phyloP scores from a whole-genome alignment of 2,329 filamentous ascomycete species.

The Microdochium bolleyi region DNA sequence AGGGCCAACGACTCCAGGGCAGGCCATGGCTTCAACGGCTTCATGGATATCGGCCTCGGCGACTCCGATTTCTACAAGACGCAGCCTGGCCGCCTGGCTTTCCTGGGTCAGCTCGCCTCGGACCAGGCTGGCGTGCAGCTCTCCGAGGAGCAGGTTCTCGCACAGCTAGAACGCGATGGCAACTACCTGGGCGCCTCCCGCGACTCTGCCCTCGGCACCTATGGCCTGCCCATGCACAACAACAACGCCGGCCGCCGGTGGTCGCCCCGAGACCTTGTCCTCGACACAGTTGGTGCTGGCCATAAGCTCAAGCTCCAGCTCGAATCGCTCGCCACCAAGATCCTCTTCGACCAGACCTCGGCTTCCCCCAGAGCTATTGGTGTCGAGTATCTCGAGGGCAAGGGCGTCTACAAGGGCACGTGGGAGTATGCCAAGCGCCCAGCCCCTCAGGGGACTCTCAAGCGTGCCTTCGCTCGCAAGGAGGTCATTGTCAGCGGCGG shows the following conservation, averaged over 20 bases:
- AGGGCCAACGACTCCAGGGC: not conserved
- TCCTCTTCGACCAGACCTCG: not conserved
- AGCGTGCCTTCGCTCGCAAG: slow-evolving; percentile 12
- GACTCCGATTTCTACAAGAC: not conserved
- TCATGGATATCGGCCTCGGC: not conserved
- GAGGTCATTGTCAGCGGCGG: slow-evolving; percentile 44
- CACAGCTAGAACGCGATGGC: not conserved
- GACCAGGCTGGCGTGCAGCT: not conserved
- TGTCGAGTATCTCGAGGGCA: slow-evolving; percentile 9
- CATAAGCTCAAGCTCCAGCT: not conserved
- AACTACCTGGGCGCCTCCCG: not conserved
- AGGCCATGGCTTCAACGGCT: not conserved
- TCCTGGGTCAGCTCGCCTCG: not conserved
- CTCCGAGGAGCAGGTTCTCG: not conserved
- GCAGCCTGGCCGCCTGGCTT: not conserved
- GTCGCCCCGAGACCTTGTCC: not conserved
- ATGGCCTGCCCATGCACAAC: not conserved
- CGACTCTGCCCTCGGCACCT: not conserved
- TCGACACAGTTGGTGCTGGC: not conserved
- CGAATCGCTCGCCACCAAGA: not conserved
- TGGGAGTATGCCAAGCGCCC: slow-evolving; percentile 13
- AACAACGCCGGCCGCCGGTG: not conserved
- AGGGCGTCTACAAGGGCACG: slow-evolving; percentile 22
- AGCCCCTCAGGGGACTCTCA: slow-evolving; percentile 16
- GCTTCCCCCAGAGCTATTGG: not conserved